A percentile compares a stretch with the other conserved stretches of the same genome.
Evolutionary conservation across 2,329 filamentous ascomycete genomes (phyloP).

Genomic region (Neonectria neomacrospora): DNA sequence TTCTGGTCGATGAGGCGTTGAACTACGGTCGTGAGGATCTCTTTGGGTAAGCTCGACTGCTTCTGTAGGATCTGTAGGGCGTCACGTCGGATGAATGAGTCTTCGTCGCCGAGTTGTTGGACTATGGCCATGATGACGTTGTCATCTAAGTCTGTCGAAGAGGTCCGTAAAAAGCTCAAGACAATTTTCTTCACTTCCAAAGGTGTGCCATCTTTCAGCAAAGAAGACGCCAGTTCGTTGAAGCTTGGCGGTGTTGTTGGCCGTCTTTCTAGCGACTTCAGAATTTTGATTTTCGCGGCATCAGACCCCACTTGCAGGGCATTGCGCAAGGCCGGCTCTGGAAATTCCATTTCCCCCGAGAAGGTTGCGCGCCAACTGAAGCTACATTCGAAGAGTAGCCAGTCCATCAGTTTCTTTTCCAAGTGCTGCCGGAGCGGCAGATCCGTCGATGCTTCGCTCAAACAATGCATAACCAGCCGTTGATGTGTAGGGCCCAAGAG

Average conservation of each 20-base stretch:
- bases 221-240: neutral
- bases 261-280: neutral
- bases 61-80: neutral
- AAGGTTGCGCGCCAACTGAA: neutral
- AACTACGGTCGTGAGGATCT: neutral
- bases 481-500: conserved; percentile 51
- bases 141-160: neutral
- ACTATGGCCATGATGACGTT: neutral
- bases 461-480: conserved; percentile 53
- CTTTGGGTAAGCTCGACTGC: neutral
- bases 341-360: neutral
- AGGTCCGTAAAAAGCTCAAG: neutral
- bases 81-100: neutral
- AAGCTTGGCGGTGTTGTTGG: neutral
- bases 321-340: neutral
- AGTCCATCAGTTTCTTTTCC: neutral
- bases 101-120: neutral
- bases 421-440: neutral
- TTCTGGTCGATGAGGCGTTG: neutral
- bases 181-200: neutral
- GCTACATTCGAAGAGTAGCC: conserved; percentile 4
- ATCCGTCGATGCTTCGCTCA: conserved; percentile 44
- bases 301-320: neutral
- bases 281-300: neutral
- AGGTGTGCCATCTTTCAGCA: neutral